phyloP scores from a whole-genome alignment of 257 asterid species.

The Solanum pinnatisectum region DNA sequence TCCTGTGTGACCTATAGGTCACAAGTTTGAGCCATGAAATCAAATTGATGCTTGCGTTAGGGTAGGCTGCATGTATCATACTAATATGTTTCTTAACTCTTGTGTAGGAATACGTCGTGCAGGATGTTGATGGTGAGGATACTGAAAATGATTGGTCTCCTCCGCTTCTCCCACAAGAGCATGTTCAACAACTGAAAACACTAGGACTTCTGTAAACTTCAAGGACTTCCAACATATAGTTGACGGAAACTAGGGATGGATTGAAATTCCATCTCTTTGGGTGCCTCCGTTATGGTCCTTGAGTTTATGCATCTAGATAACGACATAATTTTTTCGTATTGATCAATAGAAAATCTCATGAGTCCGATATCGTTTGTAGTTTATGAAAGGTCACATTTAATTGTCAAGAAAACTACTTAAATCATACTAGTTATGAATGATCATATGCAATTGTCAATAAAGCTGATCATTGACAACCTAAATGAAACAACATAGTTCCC shows the following conservation, averaged over 20 bases:
- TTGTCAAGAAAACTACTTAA: background rate
- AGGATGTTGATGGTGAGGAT: conserved; percentile 83
- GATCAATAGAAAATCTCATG: background rate
- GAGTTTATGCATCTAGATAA: background rate
- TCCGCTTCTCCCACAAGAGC: conserved; percentile 79
- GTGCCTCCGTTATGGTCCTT: background rate
- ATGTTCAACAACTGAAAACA: conserved; percentile 72
- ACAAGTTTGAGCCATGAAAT: background rate
- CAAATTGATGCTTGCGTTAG: background rate
- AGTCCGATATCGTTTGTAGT: background rate
- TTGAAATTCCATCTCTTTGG: background rate
- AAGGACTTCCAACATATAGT: background rate
- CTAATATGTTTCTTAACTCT: background rate
- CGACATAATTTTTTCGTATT: background rate
- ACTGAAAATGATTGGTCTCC: conserved; percentile 78
- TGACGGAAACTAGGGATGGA: background rate
- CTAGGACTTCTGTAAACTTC: conserved; percentile 60
- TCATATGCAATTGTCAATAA: background rate
- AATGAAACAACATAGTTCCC: background rate
- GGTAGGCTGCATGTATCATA: background rate
- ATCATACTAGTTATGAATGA: background rate
- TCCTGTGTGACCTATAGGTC: background rate
- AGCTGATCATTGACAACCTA: background rate
- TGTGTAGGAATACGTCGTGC: conserved; percentile 80
- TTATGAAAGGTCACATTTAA: background rate